Evolutionary conservation across 1,284 basidiomycete genomes (phyloP).

Genomic region (Austropuccinia psidii): DNA sequence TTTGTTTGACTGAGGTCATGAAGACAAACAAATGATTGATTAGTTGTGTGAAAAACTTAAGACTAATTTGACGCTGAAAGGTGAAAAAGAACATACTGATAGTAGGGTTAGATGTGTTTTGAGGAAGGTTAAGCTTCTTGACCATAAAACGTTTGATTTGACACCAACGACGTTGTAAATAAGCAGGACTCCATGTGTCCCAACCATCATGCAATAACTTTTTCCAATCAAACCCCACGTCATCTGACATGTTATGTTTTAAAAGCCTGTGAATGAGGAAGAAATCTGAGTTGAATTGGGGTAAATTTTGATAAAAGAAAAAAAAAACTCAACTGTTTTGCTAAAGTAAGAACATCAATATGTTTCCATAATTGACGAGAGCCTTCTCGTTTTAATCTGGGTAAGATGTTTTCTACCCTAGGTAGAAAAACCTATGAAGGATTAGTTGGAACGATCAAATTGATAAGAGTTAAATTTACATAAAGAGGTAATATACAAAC

Average conservation of each 20-base stretch:
- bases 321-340: constrained; percentile 60
- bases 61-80: background rate
- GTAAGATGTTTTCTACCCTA: too few species aligned
- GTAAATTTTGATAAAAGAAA: background rate
- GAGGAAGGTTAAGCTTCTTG: too few species aligned
- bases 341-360: constrained; percentile 65
- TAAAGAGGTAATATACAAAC: constrained; percentile 47
- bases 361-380: constrained; percentile 67
- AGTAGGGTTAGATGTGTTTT: too few species aligned
- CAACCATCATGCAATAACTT: constrained; percentile 61
- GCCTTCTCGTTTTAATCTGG: too few species aligned
- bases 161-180: constrained; percentile 65
- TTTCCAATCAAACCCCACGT: constrained; percentile 77
- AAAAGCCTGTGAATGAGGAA: constrained; percentile 54
- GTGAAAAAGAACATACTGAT: background rate
- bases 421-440: constrained; percentile 11
- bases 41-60: background rate
- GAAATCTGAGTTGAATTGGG: constrained; percentile 4
- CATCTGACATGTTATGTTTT: constrained; percentile 62
- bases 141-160: constrained; percentile 57
- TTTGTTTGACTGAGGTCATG: background rate
- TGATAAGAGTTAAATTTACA: background rate
- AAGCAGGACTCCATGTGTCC: constrained; percentile 73
- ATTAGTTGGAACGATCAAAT: background rate
- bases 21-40: background rate